A percentile compares a stretch with the other conserved stretches of the same genome.
Evolutionary conservation across 139 green algal genomes (phyloP).

Genomic region (Coccomyxa sp.): DNA sequence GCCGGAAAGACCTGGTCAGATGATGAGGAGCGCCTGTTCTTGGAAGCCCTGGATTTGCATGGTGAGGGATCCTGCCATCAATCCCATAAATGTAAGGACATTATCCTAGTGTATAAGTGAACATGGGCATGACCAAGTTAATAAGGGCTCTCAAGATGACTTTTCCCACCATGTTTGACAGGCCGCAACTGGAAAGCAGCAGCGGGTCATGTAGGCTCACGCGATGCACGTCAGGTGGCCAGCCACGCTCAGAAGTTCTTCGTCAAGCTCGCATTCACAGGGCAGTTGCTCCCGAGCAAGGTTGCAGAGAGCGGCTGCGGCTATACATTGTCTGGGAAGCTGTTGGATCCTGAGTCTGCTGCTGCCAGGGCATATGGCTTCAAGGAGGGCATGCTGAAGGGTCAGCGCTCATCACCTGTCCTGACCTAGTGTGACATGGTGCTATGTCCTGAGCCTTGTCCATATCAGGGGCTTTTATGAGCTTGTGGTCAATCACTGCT

Average conservation of each 20-base stretch:
- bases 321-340: conserved; percentile 74
- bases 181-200: conserved; percentile 52
- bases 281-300: conserved; percentile 60
- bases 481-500: too few species aligned
- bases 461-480: too few species aligned
- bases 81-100: too few species aligned
- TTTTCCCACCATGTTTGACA: too few species aligned
- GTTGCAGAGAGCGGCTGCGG: conserved; percentile 30
- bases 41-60: conserved; percentile 49
- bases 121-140: too few species aligned
- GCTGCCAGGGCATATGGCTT: conserved; percentile 74
- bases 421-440: too few species aligned
- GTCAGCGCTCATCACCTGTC: too few species aligned
- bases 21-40: conserved; percentile 70
- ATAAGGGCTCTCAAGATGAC: too few species aligned
- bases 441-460: too few species aligned
- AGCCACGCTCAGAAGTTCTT: conserved; percentile 81
- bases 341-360: conserved; percentile 67
- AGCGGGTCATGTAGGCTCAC: conserved; percentile 47
- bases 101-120: too few species aligned
- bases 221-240: conserved; percentile 57
- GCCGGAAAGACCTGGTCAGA: conserved; percentile 52
- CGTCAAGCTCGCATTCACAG: conserved; percentile 69
- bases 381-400: conserved; percentile 48
- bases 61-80: conserved; percentile 42